Evolutionary conservation across 2,329 filamentous ascomycete genomes (phyloP), one percentile per base, ranked within the genome.

Genomic region (Colletotrichum endophyticum): DNA sequence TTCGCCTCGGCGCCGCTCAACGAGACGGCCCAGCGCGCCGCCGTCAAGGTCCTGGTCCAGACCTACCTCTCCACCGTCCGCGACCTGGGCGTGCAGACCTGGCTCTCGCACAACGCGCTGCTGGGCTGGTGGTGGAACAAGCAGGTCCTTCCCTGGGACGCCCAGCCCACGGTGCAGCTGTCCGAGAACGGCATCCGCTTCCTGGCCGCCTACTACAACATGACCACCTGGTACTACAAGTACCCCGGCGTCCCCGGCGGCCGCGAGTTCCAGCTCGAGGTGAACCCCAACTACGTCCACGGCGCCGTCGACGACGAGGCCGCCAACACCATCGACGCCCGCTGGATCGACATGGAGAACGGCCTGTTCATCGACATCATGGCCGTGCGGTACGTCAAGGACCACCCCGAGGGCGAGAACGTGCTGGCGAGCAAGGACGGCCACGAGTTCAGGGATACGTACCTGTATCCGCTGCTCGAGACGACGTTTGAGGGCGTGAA

Each of bases 101-200:
- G 95, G 95, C 91, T 96, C 76, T 94, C 95, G 80, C 95, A 96
- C 81, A 94, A 94, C n/a, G 94, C 94, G n/a, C 86, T 96, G 34
- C 87, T 97, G 36, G 95, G 95, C 8, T 97, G 95, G 95, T 96
- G 94, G 94, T 96, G 95, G 95, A 95, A 95, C 80, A 88, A 88
- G 64, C 87, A 86, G 82, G 85, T 85, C 78, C 90, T 96, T 83
- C 94, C 94, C 1, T 95, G 94, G 94, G 94, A 96, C 82, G 92
- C 92, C 84, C 94, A 96, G 82, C 88, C 95, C 62, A 94, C 96
- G 83, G 94, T 94, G 4, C 94, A 96, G 83, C 91, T 96, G 30
- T 91, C 91, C 8, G 91, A 91, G 76, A 85, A 89, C 28, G 95
- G 93, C 61, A 89, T 96, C 72, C 86, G 88, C 70, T 92, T 91